Conservation (phyloP, 2,329 filamentous ascomycete genomes). For the Cladophialophora exuberans region DNA sequence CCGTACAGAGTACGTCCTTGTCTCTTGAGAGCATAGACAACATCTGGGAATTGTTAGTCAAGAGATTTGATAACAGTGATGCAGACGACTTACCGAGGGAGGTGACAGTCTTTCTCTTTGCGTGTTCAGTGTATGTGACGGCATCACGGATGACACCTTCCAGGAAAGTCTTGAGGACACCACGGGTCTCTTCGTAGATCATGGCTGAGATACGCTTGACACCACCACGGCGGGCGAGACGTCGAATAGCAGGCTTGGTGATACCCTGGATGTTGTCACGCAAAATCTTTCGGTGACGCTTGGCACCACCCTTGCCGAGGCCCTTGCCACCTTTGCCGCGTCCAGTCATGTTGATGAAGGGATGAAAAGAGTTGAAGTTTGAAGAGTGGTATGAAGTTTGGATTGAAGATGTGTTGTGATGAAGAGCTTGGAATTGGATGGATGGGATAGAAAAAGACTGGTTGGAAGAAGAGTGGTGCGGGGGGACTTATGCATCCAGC, state of each 20-base stretch:
- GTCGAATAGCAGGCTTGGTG: constrained; percentile 96
- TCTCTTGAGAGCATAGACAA: constrained; percentile 66
- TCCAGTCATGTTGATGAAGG: constrained; percentile 60
- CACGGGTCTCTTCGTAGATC: constrained; percentile 84
- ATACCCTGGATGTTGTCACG: constrained; percentile 99
- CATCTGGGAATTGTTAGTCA: constrained; percentile 43
- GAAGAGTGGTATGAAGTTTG: constrained; percentile 24
- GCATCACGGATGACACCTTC: constrained; percentile 79
- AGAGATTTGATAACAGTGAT: background rate
- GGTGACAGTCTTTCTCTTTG: background rate
- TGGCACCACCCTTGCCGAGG: constrained; percentile 96
- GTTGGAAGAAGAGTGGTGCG: constrained; percentile 26
- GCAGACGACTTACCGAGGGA: constrained; percentile 34
- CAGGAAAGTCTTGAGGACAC: constrained; percentile 80
- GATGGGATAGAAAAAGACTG: constrained; percentile 17
- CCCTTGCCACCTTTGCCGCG: constrained; percentile 94
- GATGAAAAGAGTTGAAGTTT: constrained; percentile 33
- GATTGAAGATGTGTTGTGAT: constrained; percentile 1
- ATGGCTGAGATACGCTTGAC: constrained; percentile 99
- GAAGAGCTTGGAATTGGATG: constrained; percentile 16
- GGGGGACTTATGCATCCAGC: constrained; percentile 28
- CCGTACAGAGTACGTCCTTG: constrained; percentile 78
- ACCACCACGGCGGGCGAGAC: constrained; percentile 98
- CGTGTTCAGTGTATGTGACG: constrained; percentile 78
- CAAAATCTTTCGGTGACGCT: constrained; percentile 98